Evolutionary conservation across 2,329 filamentous ascomycete genomes (phyloP).

Genomic region (Fusarium mundagurra): DNA sequence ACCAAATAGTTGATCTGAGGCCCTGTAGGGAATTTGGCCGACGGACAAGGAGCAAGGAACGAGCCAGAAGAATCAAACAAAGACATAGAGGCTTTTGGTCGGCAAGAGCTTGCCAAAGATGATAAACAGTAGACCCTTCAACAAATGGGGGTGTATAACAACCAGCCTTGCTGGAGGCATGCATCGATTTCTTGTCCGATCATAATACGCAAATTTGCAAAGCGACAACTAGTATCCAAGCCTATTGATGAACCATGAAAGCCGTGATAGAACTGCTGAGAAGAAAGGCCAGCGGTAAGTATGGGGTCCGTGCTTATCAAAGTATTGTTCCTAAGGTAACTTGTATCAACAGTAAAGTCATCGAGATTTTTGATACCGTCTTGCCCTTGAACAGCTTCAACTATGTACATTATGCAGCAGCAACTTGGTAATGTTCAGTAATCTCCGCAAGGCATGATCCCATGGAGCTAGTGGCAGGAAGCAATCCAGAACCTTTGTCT

Average conservation of each 20-base stretch:
- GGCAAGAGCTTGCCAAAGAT: neutral
- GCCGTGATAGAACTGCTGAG: neutral
- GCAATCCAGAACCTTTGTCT: neutral
- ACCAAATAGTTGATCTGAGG: neutral
- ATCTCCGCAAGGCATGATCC: neutral
- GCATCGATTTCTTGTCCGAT: neutral
- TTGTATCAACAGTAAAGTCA: neutral
- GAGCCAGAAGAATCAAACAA: conserved; percentile 34
- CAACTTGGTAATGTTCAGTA: neutral
- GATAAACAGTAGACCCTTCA: neutral
- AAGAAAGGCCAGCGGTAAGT: neutral
- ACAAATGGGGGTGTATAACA: neutral
- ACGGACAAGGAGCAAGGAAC: neutral
- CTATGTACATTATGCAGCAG: neutral
- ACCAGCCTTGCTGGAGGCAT: neutral
- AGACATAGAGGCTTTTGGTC: neutral
- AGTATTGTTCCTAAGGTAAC: neutral
- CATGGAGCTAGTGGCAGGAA: neutral
- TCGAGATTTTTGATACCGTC: neutral
- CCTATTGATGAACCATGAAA: neutral
- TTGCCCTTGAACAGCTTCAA: neutral
- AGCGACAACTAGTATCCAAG: neutral
- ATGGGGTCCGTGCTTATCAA: neutral
- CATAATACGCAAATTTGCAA: neutral
- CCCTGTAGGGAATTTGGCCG: conserved; percentile 11